A percentile compares a stretch with the other conserved stretches of the same genome.
These are phyloP conservation scores for Rhizoctonia solani DNA, from an alignment of 1,284 basidiomycete genomes.

Conservation along the genomic window DNA sequence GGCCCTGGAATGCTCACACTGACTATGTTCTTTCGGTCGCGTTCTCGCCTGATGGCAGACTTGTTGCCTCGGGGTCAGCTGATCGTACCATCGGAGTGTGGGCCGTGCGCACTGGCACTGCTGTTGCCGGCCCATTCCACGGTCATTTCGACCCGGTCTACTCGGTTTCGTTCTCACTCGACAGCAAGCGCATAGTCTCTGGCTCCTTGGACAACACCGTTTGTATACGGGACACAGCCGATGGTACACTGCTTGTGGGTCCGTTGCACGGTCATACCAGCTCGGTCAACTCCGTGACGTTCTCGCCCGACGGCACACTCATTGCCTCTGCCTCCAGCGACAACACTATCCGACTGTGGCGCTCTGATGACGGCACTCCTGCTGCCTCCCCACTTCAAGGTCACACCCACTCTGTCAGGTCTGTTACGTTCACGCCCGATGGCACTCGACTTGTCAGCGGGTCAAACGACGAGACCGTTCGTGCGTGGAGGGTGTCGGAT, in stretches of 20 bases:
- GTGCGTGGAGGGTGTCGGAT: no score
- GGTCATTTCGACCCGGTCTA: neutral
- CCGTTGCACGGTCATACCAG: neutral
- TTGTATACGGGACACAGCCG: neutral
- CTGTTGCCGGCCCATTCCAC: neutral
- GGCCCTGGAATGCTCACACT: neutral
- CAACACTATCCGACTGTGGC: neutral
- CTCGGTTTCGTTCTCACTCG: neutral
- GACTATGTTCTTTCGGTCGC: neutral
- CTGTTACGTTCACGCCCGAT: neutral
- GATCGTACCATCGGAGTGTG: slow-evolving; percentile 32
- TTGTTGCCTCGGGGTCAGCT: slow-evolving; percentile 18
- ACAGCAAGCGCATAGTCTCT: neutral
- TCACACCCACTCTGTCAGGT: neutral
- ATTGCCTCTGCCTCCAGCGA: slow-evolving; percentile 1
- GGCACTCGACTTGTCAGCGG: no score
- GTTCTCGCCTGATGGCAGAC: slow-evolving; percentile 7
- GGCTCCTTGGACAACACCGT: neutral
- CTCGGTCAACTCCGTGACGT: neutral
- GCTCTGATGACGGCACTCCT: neutral
- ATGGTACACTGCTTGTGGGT: neutral
- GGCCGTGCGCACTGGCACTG: neutral
- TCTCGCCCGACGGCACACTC: neutral
- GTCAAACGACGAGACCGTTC: no score
- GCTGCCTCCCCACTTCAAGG: neutral